Base-by-base conservation (phyloP, 768 basidiomycete species). In the Fistulinella prunicolor region DNA sequence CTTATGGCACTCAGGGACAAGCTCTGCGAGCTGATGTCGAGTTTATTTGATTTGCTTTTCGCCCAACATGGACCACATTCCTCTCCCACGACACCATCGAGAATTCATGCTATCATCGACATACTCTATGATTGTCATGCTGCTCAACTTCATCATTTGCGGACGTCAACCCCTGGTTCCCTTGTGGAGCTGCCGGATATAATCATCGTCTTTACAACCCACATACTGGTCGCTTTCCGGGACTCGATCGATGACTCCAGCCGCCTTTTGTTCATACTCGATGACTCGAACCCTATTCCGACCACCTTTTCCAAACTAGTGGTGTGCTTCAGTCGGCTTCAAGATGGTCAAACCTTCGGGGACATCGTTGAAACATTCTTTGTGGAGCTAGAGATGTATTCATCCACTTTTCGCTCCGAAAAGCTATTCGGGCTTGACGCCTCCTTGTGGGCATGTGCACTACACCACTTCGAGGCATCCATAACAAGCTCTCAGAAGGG, bases 391-490 rank as follows among this genome's bases (percentile, higher is more conserved):
- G 51, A 53, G n/a, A 46, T 41, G 21, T 65, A 63, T 28, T 69
- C 67, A 1, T 51, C 46, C 3, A 46, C 58, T 10, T 59, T 82
- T 14, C 60, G 64, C 17, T 59, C 58, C 0, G 64, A 69, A 35
- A 60, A 60, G 17, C 57, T 80, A 14, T 65, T 69, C 7, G 64
- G 54, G 7, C 67, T 78, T 16, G 77, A 80, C 44, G 77, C 78
- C 9, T 77, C 78, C 9, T 55, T 82, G 20, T 82, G 77, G 74
- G 70, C 72, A 14, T 78, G 76, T 46, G 73, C 73, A 6, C 73
- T 81, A 20, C 68, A 63, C 32, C 68, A 75, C 48, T 65, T 80
- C 44, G 80, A 82, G 49, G 58, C 63, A 35, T 57, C 56, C 23
- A 46, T 66, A 35, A 48, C 56, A 19, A 48, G 44, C 24, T 41